Percentiles rank a stretch among this genome's conserved stretches.
These are phyloP conservation scores for Talaromyces atroroseus DNA, from an alignment of 2,329 filamentous ascomycete genomes.

Conservation along the genomic window DNA sequence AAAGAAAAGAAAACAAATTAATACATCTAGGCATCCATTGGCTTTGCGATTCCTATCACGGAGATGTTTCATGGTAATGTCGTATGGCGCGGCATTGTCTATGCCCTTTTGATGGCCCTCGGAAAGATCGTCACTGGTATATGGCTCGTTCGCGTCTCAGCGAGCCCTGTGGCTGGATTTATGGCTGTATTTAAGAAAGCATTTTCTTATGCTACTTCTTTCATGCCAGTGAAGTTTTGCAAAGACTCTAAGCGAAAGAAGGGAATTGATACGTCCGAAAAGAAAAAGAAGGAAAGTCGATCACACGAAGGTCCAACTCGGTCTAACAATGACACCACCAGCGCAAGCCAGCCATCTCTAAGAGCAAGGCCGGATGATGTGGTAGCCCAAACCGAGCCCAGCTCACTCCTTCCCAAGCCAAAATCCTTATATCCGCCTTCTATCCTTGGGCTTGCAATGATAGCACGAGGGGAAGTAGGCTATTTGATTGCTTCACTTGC, in stretches of 20 bases:
- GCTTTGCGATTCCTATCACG: conserved; percentile 71
- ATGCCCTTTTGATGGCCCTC: conserved; percentile 64
- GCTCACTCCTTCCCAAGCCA: conserved; percentile 39
- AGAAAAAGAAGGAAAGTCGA: not conserved
- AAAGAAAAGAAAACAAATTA: not conserved
- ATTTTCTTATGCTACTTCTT: not conserved
- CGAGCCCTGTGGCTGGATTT: not conserved
- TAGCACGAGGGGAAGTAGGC: conserved; percentile 72
- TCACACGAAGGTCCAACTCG: not conserved
- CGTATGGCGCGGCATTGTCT: conserved; percentile 69
- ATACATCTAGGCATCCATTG: conserved; percentile 50
- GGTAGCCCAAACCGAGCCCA: conserved; percentile 16
- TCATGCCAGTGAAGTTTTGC: not conserved
- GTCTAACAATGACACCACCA: conserved; percentile 7
- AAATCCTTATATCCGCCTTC: conserved; percentile 61
- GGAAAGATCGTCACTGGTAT: conserved; percentile 57
- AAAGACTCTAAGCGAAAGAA: not conserved
- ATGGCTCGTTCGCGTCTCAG: conserved; percentile 48
- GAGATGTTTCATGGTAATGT: conserved; percentile 60
- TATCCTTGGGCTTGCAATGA: conserved; percentile 65
- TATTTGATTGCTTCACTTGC: conserved; percentile 69
- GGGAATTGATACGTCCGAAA: too few species aligned
- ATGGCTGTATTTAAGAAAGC: not conserved
- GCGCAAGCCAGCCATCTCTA: not conserved
- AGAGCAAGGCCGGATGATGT: not conserved